These are phyloP conservation scores for Thalassiosira mediterranea DNA, from an alignment of 352 stramenopile species.

Conservation along the genomic window DNA sequence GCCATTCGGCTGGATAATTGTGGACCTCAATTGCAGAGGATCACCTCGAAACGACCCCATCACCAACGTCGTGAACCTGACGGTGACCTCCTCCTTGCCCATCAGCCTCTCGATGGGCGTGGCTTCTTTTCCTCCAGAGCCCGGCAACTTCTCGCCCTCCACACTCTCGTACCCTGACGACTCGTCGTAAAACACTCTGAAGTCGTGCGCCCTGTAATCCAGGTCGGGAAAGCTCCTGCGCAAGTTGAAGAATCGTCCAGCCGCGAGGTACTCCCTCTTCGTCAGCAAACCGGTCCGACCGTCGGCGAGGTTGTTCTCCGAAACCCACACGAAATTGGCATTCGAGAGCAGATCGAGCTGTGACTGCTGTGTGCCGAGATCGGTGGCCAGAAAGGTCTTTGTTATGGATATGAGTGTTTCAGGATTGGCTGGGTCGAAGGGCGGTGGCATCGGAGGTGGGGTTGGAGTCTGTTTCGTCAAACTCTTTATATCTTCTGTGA, in stretches of 20 bases:
- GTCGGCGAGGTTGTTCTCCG: conserved; percentile 27
- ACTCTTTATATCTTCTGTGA: too few relatives aligned
- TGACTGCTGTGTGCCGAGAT: conserved; percentile 24
- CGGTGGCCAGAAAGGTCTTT: conserved; percentile 33
- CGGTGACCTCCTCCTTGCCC: conserved; percentile 20
- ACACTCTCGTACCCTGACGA: conserved; percentile 2
- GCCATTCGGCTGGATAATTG: conserved; percentile 43
- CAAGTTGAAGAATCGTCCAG: conserved; percentile 62
- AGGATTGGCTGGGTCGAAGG: conserved; percentile 31
- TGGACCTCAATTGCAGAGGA: conserved; percentile 40
- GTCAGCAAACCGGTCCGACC: conserved; percentile 31
- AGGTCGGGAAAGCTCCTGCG: conserved; percentile 58
- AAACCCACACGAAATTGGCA: conserved; percentile 35
- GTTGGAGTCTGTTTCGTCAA: too few relatives aligned
- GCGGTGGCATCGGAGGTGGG: background rate
- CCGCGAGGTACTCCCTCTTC: conserved; percentile 61
- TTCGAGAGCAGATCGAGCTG: conserved; percentile 1
- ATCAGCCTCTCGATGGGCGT: background rate
- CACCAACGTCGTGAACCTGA: conserved; percentile 55
- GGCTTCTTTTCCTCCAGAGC: background rate
- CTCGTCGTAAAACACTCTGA: conserved; percentile 48
- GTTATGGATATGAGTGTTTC: conserved; percentile 31
- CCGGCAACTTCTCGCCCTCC: too few relatives aligned
- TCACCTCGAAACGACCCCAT: conserved; percentile 48
- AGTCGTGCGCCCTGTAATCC: conserved; percentile 64